Evolutionary conservation across 495 filamentous ascomycete genomes (phyloP).

Genomic region (Talaromyces adpressus): DNA sequence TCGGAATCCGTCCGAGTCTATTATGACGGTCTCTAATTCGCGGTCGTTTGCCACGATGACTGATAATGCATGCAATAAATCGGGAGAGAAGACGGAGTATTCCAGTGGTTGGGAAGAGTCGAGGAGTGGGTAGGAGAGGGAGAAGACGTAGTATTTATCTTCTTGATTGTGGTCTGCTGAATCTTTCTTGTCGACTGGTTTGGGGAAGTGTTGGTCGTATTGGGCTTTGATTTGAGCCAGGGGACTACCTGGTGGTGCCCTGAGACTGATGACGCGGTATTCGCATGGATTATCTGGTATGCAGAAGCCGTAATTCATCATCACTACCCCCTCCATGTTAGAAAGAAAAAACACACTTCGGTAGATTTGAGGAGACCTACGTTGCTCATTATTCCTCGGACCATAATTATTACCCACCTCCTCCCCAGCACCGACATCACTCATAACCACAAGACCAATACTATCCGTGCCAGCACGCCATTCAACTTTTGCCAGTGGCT

Average conservation of each 20-base stretch:
- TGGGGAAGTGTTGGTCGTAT: slow-evolving; percentile 26
- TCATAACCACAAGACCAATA: slow-evolving; percentile 42
- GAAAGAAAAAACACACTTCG: background rate
- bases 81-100: slow-evolving; percentile 38
- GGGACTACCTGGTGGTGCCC: slow-evolving; percentile 34
- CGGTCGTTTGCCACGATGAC: slow-evolving; percentile 35
- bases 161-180: slow-evolving; percentile 22
- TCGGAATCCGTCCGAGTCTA: slow-evolving; percentile 26
- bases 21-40: slow-evolving; percentile 30
- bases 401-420: slow-evolving; percentile 67
- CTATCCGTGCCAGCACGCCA: slow-evolving; percentile 47
- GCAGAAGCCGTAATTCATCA: slow-evolving; percentile 65
- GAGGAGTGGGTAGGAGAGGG: slow-evolving; percentile 34
- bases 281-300: slow-evolving; percentile 50
- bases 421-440: slow-evolving; percentile 36
- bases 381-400: slow-evolving; percentile 58
- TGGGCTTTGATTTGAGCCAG: slow-evolving; percentile 28
- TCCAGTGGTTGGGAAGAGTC: slow-evolving; percentile 29
- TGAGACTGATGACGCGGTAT: slow-evolving; percentile 41
- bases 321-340: slow-evolving; percentile 27
- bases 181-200: slow-evolving; percentile 1
- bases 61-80: slow-evolving; percentile 35
- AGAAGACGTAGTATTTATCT: slow-evolving; percentile 43
- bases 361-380: slow-evolving; percentile 27
- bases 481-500: slow-evolving; percentile 48